Conservation (phyloP, 352 stramenopile genomes). For the Pythium rishiriense region DNA sequence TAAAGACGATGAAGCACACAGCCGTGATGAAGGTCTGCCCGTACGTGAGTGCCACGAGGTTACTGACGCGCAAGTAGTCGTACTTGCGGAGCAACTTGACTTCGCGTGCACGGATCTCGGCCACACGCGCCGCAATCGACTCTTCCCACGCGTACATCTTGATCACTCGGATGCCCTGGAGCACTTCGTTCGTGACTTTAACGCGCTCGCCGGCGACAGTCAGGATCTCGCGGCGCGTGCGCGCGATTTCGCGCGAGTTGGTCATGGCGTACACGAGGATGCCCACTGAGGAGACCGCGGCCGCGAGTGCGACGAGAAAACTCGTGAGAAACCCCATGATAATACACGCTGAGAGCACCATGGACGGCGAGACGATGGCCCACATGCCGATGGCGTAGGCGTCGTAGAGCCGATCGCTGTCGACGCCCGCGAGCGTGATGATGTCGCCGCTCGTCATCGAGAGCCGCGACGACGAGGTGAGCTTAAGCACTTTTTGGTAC, state of each 20-base stretch:
- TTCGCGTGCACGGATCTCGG: slow-evolving; percentile 43
- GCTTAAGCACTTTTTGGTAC: slow-evolving; percentile 53
- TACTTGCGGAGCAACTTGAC: slow-evolving; percentile 23
- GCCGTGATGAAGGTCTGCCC: slow-evolving; percentile 23
- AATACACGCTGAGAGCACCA: slow-evolving; percentile 19
- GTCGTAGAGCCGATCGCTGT: slow-evolving; percentile 55
- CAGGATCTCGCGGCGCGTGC: slow-evolving; percentile 38
- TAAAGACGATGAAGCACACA: slow-evolving; percentile 19
- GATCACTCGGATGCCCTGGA: slow-evolving; percentile 89
- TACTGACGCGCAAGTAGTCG: slow-evolving; percentile 19
- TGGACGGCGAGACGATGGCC: slow-evolving; percentile 29
- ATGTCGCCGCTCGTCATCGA: slow-evolving; percentile 57
- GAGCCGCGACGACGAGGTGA: slow-evolving; percentile 42
- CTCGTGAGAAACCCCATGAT: slow-evolving; percentile 25
- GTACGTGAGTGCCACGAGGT: slow-evolving; percentile 20
- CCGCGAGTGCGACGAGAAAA: slow-evolving; percentile 23
- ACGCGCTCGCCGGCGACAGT: slow-evolving; percentile 70
- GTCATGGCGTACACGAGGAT: slow-evolving; percentile 35
- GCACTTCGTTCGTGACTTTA: slow-evolving; percentile 93
- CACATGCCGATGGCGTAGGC: slow-evolving; percentile 47
- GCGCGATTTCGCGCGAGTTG: slow-evolving; percentile 36
- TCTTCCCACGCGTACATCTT: slow-evolving; percentile 91
- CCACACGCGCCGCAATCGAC: slow-evolving; percentile 37
- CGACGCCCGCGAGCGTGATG: slow-evolving; percentile 52
- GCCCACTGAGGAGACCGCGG: slow-evolving; percentile 24